Conservation (phyloP, 2,329 filamentous ascomycete species). For the Sporothrix sp. region DNA sequence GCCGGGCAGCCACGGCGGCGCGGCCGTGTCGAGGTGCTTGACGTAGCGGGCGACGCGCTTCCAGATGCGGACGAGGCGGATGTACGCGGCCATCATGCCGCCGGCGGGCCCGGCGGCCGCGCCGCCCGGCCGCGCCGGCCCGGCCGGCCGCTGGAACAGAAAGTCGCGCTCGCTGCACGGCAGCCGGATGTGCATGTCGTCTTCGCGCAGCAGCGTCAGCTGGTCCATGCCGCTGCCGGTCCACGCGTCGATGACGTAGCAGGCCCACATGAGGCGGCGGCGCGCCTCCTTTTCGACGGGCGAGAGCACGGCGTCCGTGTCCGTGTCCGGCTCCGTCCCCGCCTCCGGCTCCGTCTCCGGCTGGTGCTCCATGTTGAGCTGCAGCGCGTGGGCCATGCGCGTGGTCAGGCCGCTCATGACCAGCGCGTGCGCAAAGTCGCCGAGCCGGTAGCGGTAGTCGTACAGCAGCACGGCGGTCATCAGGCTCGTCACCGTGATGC, state of each 20-base stretch:
- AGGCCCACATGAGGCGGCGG: constrained; percentile 38
- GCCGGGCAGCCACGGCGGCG: constrained; percentile 34
- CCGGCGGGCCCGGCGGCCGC: neutral
- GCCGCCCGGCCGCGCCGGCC: neutral
- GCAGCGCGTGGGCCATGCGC: constrained; percentile 12
- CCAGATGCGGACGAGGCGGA: constrained; percentile 32
- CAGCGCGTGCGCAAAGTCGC: constrained; percentile 11
- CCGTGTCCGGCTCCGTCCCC: constrained; percentile 23
- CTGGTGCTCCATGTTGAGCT: constrained; percentile 12
- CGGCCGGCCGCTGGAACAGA: constrained; percentile 31
- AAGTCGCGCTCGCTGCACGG: constrained; percentile 42
- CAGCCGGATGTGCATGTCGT: constrained; percentile 34
- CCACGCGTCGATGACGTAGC: constrained; percentile 36
- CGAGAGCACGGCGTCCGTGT: constrained; percentile 28
- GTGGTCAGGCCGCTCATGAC: constrained; percentile 10
- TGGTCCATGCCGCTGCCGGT: constrained; percentile 23
- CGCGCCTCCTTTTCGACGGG: constrained; percentile 19
- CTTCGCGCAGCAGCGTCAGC: constrained; percentile 6
- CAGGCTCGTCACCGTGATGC: constrained; percentile 6
- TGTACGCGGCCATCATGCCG: constrained; percentile 35
- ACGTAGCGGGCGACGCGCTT: constrained; percentile 34
- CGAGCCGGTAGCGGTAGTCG: constrained; percentile 11
- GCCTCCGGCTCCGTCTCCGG: neutral
- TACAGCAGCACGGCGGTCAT: constrained; percentile 13
- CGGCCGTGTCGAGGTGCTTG: constrained; percentile 30